Conservation (phyloP, 306 rosid species). For the Fagus sylvatica region DNA sequence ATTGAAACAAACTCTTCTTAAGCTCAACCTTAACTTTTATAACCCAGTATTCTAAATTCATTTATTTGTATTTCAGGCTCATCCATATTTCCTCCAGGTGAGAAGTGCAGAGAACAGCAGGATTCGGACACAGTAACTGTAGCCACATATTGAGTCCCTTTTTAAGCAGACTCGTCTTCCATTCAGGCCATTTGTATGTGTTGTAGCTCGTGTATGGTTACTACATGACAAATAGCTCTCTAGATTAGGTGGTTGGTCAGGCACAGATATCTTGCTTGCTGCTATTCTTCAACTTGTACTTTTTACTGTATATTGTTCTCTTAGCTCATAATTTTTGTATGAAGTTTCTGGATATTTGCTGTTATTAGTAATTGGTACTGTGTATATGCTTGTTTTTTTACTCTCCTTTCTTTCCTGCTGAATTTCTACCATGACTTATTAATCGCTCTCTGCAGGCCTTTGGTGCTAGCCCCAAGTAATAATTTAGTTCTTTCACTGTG, state of each 20-base stretch:
- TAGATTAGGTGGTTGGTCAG: constrained; percentile 16
- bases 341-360: neutral
- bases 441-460: too few species aligned
- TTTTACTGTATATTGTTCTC: neutral
- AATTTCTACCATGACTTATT: neutral
- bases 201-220: neutral
- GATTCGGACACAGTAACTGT: constrained; percentile 29
- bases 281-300: neutral
- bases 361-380: neutral
- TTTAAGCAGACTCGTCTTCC: constrained; percentile 6
- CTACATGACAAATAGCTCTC: neutral
- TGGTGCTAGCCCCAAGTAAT: too few species aligned
- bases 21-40: neutral
- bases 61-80: constrained; percentile 37
- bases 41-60: neutral
- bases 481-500: too few species aligned
- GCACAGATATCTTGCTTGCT: neutral
- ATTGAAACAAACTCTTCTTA: neutral
- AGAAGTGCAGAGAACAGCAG: constrained; percentile 49
- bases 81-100: constrained; percentile 51
- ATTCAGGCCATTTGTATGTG: neutral
- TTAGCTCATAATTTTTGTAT: neutral
- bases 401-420: neutral
- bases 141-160: neutral
- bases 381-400: neutral